These are phyloP conservation scores for Melanogaster broomeanus DNA, from an alignment of 768 basidiomycete species.

Conservation along the genomic window DNA sequence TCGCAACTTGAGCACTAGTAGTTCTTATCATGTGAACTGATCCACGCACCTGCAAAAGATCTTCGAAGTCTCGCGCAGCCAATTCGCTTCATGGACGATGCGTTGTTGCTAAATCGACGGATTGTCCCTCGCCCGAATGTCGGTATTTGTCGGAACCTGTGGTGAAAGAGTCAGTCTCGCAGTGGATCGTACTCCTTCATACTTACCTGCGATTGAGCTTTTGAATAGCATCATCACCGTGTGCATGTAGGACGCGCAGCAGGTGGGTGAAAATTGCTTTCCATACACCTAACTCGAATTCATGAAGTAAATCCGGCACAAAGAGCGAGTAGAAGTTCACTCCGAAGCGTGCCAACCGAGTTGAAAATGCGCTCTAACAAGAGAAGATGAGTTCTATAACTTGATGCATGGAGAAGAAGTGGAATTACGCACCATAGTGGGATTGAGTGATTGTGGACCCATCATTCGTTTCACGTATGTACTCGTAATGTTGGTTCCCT, in stretches of 20 bases:
- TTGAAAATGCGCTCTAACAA: constrained; percentile 40
- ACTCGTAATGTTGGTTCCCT: background rate
- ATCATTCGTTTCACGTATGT: background rate
- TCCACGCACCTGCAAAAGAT: constrained; percentile 38
- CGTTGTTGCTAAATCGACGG: constrained; percentile 32
- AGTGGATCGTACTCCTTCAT: background rate
- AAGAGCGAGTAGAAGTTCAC: constrained; percentile 21
- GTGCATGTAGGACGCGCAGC: constrained; percentile 18
- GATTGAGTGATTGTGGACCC: background rate
- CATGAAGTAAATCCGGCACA: constrained; percentile 22
- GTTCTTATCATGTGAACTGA: too few species aligned
- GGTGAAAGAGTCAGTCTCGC: background rate
- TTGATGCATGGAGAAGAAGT: background rate
- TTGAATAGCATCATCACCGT: constrained; percentile 1
- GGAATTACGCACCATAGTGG: background rate
- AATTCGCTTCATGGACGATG: constrained; percentile 35
- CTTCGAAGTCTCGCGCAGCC: constrained; percentile 41
- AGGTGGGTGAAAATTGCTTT: constrained; percentile 25
- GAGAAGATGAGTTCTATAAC: background rate
- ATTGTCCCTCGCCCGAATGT: constrained; percentile 38
- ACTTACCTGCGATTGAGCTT: constrained; percentile 19
- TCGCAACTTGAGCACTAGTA: too few species aligned
- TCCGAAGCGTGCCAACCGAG: constrained; percentile 2
- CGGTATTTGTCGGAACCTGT: constrained; percentile 32
- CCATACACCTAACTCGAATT: constrained; percentile 27